Conservation (phyloP, 208 protist species). For the Tetramitus jugosus region DNA sequence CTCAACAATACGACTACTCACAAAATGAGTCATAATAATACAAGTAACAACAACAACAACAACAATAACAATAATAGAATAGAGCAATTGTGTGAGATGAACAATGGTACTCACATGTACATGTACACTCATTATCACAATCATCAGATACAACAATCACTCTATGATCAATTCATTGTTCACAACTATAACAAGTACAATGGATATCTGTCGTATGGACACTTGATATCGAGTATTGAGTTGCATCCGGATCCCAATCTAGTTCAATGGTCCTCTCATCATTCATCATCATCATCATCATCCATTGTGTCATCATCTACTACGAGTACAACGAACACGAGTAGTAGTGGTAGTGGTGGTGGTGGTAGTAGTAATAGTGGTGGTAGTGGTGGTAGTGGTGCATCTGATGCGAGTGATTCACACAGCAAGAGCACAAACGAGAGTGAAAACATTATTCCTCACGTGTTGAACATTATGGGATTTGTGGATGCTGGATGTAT, state of each 20-base stretch:
- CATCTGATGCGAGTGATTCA: neutral
- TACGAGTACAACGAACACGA: neutral
- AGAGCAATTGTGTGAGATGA: neutral
- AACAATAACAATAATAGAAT: neutral
- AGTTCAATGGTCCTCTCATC: neutral
- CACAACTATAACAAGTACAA: too few relatives aligned
- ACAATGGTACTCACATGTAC: neutral
- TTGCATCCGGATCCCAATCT: conserved; percentile 21
- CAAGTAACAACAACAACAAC: neutral
- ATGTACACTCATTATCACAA: neutral
- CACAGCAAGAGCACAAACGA: too few relatives aligned
- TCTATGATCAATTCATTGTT: neutral
- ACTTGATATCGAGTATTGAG: neutral
- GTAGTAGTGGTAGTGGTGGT: too few relatives aligned
- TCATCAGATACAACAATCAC: neutral
- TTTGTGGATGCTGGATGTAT: neutral
- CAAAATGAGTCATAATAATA: neutral
- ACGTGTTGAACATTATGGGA: neutral
- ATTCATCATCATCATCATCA: neutral
- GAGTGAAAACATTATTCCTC: neutral
- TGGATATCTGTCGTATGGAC: conserved; percentile 11
- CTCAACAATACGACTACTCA: neutral
- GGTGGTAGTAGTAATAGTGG: neutral
- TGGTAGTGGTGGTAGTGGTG: neutral
- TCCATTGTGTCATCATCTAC: neutral